Conservation (phyloP, 768 basidiomycete genomes). For the Boletus sp. region DNA sequence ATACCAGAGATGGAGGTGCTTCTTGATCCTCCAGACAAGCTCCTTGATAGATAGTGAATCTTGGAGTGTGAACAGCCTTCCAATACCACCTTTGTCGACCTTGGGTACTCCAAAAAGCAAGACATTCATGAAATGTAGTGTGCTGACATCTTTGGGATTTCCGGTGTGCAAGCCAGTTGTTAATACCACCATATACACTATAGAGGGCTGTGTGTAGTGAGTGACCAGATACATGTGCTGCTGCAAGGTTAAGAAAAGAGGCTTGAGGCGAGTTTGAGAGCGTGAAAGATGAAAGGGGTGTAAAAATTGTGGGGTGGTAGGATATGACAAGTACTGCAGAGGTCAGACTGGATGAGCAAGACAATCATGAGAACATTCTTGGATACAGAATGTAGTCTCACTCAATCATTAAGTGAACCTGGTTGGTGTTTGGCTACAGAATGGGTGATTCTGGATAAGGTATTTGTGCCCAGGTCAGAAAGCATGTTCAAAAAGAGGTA, state of each 20-base stretch:
- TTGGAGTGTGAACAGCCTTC: conserved; percentile 63
- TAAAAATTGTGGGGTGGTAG: conserved; percentile 88
- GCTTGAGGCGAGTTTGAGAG: conserved; percentile 75
- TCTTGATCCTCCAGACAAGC: conserved; percentile 68
- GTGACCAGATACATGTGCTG: conserved; percentile 83
- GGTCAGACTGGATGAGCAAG: conserved; percentile 55
- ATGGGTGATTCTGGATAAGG: conserved; percentile 51
- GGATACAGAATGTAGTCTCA: conserved; percentile 30
- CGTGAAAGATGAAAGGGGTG: conserved; percentile 70
- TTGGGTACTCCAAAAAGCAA: conserved; percentile 41
- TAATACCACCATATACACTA: conserved; percentile 78
- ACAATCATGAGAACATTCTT: conserved; percentile 21
- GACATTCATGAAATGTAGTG: conserved; percentile 25
- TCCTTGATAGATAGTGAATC: conserved; percentile 58
- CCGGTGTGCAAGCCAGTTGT: conserved; percentile 80
- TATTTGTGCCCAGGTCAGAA: not conserved
- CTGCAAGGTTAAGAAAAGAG: conserved; percentile 76
- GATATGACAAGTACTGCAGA: conserved; percentile 68
- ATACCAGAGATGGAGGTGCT: conserved; percentile 55
- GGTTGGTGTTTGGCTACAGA: conserved; percentile 42
- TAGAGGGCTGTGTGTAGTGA: conserved; percentile 89
- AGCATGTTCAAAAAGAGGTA: not conserved
- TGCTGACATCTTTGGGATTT: conserved; percentile 31
- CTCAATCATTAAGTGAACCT: conserved; percentile 72
- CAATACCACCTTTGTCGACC: conserved; percentile 56